A percentile compares a stretch with the other conserved stretches of the same genome.
Evolutionary conservation across 345 rosid genomes (phyloP).

Genomic region (Excoecaria agallocha): DNA sequence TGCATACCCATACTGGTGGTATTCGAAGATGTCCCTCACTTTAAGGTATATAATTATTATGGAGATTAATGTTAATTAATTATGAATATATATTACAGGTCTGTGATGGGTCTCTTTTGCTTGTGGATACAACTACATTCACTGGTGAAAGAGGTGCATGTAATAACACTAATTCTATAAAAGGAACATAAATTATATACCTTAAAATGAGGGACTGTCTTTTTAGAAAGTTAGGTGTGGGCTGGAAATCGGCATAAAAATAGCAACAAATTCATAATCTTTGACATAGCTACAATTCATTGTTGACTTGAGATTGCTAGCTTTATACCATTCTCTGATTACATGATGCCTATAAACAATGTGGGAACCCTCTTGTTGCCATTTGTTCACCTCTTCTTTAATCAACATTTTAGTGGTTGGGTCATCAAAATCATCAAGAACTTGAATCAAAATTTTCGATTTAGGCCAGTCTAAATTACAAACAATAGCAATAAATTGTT

Average conservation of each 20-base stretch:
- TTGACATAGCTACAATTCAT: slow-evolving; percentile 89
- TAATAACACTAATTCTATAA: background rate
- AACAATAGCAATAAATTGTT: slow-evolving; percentile 85
- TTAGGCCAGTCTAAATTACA: slow-evolving; percentile 97
- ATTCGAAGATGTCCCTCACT: too few species aligned
- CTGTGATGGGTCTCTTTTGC: slow-evolving; percentile 11
- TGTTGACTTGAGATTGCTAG: slow-evolving; percentile 95
- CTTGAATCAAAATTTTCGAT: slow-evolving; percentile 66
- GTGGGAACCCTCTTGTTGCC: slow-evolving; percentile 80
- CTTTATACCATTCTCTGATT: slow-evolving; percentile 86
- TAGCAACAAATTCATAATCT: slow-evolving; percentile 79
- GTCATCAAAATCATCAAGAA: slow-evolving; percentile 91
- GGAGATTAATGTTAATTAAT: background rate
- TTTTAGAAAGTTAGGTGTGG: slow-evolving; percentile 75
- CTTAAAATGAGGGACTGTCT: slow-evolving; percentile 88
- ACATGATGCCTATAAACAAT: slow-evolving; percentile 83
- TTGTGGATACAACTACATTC: slow-evolving; percentile 7
- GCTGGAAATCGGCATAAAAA: slow-evolving; percentile 98
- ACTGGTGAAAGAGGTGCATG: slow-evolving; percentile 9
- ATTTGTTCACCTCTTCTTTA: slow-evolving; percentile 78
- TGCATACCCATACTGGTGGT: too few species aligned
- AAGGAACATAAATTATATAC: slow-evolving; percentile 29
- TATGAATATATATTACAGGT: slow-evolving; percentile 6
- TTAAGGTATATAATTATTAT: background rate
- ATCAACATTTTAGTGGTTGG: slow-evolving; percentile 63